phyloP scores from a whole-genome alignment of 805 yeast species.

The Wickerhamiella occidentalis region DNA sequence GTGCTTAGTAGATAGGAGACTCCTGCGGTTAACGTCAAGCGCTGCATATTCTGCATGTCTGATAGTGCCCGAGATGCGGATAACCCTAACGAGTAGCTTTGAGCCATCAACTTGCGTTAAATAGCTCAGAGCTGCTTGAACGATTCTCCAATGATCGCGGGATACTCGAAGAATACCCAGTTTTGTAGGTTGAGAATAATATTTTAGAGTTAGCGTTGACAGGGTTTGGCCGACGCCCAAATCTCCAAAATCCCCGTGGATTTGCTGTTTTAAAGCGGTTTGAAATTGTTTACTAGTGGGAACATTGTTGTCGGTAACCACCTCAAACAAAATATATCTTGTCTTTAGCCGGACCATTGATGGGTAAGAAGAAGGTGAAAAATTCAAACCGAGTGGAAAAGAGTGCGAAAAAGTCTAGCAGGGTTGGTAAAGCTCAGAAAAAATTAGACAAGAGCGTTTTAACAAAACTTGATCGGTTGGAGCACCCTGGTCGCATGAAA shows the following conservation, averaged over 20 bases:
- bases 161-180: slow-evolving; percentile 75
- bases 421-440: neutral
- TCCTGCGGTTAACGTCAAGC: slow-evolving; percentile 34
- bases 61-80: slow-evolving; percentile 76
- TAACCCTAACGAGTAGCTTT: slow-evolving; percentile 44
- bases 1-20: slow-evolving; percentile 13
- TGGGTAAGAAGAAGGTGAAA: slow-evolving; percentile 5
- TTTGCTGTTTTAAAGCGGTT: slow-evolving; percentile 40
- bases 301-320: slow-evolving; percentile 35
- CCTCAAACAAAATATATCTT: slow-evolving; percentile 70
- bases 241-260: slow-evolving; percentile 66
- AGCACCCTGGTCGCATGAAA: slow-evolving; percentile 7
- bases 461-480: neutral
- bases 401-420: neutral
- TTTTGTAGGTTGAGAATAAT: slow-evolving; percentile 68
- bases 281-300: slow-evolving; percentile 34
- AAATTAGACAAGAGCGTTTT: neutral
- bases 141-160: slow-evolving; percentile 46
- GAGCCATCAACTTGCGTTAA: slow-evolving; percentile 37
- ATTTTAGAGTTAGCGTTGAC: slow-evolving; percentile 51
- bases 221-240: slow-evolving; percentile 56
- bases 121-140: slow-evolving; percentile 50
- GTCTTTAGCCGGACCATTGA: slow-evolving; percentile 80
- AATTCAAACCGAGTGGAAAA: neutral
- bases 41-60: slow-evolving; percentile 68